phyloP scores from a whole-genome alignment of 257 asterid species.

The Solanum virginianum region DNA sequence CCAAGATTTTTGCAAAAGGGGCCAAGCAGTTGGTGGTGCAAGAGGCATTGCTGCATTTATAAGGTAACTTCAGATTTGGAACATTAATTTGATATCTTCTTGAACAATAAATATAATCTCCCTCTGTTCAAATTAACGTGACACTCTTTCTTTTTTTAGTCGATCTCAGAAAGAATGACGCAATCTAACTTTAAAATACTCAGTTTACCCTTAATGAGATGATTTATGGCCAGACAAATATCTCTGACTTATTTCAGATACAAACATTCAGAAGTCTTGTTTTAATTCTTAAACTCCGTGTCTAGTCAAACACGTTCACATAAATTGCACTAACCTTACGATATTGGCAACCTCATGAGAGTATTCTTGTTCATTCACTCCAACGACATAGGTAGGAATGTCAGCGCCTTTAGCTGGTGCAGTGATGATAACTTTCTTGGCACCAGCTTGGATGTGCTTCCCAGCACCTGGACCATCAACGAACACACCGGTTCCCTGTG shows the following conservation, averaged over 20 bases:
- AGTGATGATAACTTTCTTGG: slow-evolving; percentile 88
- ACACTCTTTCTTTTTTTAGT: not conserved
- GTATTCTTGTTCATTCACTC: slow-evolving; percentile 82
- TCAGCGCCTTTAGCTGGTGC: slow-evolving; percentile 98
- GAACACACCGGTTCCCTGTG: slow-evolving; percentile 87
- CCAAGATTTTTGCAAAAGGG: slow-evolving; percentile 82
- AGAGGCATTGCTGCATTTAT: slow-evolving; percentile 72
- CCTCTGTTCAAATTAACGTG: not conserved
- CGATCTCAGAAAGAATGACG: not conserved
- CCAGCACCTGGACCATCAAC: slow-evolving; percentile 99
- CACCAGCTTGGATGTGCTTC: slow-evolving; percentile 96
- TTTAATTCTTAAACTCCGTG: not conserved
- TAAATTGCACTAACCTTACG: slow-evolving; percentile 37
- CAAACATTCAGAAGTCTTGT: not conserved
- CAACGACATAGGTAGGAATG: slow-evolving; percentile 84
- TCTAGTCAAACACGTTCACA: not conserved
- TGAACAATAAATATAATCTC: not conserved
- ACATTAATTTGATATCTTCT: not conserved
- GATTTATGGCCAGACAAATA: too few species aligned
- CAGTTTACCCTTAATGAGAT: too few species aligned
- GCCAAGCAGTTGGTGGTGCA: slow-evolving; percentile 98
- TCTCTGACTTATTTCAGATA: not conserved
- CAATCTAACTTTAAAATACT: not conserved
- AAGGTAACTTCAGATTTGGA: not conserved
- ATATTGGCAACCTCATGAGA: slow-evolving; percentile 64